Base-by-base conservation (phyloP, 192 early-diverging fungal species). In the Backusella sp. region DNA sequence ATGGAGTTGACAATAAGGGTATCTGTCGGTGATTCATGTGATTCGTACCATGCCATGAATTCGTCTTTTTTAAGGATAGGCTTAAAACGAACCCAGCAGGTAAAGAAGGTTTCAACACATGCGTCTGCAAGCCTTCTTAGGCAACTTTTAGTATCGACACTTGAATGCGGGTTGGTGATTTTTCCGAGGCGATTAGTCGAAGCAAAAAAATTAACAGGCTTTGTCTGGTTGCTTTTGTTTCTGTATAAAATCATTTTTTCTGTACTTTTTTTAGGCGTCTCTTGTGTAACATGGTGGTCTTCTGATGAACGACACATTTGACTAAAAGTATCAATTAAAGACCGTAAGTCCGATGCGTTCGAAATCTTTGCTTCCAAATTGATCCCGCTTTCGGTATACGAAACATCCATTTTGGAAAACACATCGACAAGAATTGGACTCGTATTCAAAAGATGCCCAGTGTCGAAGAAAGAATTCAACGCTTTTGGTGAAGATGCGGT, bases 1-100 rank as follows among this genome's bases (percentile, higher is more conserved):
- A 83, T 79, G 39, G 82, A 75, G 30, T 83, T 83, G 39, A 83
- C 78, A 59, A 83, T 73, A 17, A 79, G 26, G 21, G 62, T 69
- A 71, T 83, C 82, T 8, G 68, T 66, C 23, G 80, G 77, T 6
- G 75, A 19, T 56, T 70, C 34, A 21, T 68, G 28, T 6, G 59
- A 52, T 14, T 46, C 23, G 17, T 82, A 76, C 72, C 74, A 79
- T 26, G 62, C 21, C 77, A 79, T 82, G 39, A 82, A 82, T 35
- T 78, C 70, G 21, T 62, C 46, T 66, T 76, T 79, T 75, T 76
- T 71, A 14, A 82, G 67, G 26, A 82, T 70, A 2, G 74, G 75
- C 3, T 68, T 66, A 41, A 79, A 79, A 11, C 77, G 73, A 41
- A 76, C 72, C 81, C 81, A 82, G 36, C 81, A 82, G n/a, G 70